Evolutionary conservation across 2,329 filamentous ascomycete genomes (phyloP).

Genomic region (Eurotiales sp.): DNA sequence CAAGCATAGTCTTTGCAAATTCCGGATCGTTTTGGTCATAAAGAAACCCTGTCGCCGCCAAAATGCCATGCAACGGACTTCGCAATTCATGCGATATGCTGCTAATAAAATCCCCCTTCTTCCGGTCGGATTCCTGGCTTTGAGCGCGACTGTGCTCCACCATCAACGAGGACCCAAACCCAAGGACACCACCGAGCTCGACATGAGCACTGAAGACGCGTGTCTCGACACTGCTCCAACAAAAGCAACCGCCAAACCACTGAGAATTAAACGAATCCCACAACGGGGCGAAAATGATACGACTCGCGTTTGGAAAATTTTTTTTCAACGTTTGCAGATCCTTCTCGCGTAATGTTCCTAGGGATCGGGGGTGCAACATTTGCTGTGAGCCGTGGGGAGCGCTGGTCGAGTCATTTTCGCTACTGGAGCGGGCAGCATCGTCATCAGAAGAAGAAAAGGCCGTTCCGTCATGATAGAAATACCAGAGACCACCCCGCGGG

Average conservation of each 20-base stretch:
- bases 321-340: conserved; percentile 1
- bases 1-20: conserved; percentile 38
- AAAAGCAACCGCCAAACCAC: conserved; percentile 37
- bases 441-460: conserved; percentile 17
- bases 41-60: conserved; percentile 46
- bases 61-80: conserved; percentile 38
- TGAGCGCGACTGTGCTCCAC: conserved; percentile 26
- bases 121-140: conserved; percentile 29
- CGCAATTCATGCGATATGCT: conserved; percentile 48
- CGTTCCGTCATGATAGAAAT: conserved; percentile 17
- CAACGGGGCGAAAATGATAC: conserved; percentile 41
- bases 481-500: conserved; percentile 15
- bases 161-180: conserved; percentile 43
- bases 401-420: conserved; percentile 1
- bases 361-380: neutral
- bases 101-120: conserved; percentile 49
- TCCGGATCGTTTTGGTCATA: conserved; percentile 39
- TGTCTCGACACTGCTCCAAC: conserved; percentile 27
- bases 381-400: neutral
- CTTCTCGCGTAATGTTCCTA: neutral
- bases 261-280: conserved; percentile 41
- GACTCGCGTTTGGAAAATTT: conserved; percentile 22
- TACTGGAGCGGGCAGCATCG: conserved; percentile 2
- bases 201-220: conserved; percentile 32
- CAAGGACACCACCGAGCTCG: conserved; percentile 38